Conservation (phyloP, 2,329 filamentous ascomycete species). For the Elsinoe fawcettii region DNA sequence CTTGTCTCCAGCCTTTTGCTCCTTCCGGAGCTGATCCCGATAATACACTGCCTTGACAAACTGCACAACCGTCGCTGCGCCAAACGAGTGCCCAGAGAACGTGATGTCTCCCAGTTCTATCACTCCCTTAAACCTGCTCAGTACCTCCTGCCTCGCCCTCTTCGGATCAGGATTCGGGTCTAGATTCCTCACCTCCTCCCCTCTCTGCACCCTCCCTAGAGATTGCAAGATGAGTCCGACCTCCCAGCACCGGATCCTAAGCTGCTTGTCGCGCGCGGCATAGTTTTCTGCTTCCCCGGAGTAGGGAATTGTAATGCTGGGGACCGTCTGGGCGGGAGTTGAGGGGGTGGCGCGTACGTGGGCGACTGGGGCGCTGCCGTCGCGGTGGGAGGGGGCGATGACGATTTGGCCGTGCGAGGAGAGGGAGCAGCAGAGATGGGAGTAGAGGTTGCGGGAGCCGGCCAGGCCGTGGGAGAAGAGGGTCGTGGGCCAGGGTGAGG, state of each 20-base stretch:
- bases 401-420: slow-evolving; percentile 77
- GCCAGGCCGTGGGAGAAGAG: slow-evolving; percentile 82
- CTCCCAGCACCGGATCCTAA: slow-evolving; percentile 73
- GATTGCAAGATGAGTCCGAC: slow-evolving; percentile 63
- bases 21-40: slow-evolving; percentile 31
- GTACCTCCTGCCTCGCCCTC: slow-evolving; percentile 35
- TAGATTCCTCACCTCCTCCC: slow-evolving; percentile 40
- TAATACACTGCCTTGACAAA: slow-evolving; percentile 75
- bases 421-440: slow-evolving; percentile 69
- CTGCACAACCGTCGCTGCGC: slow-evolving; percentile 65
- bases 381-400: slow-evolving; percentile 72
- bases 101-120: slow-evolving; percentile 66
- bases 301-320: slow-evolving; percentile 49
- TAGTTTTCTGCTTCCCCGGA: slow-evolving; percentile 58
- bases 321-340: slow-evolving; percentile 33
- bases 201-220: slow-evolving; percentile 57
- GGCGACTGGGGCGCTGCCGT: slow-evolving; percentile 69
- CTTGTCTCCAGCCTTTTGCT: slow-evolving; percentile 37
- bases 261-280: slow-evolving; percentile 59
- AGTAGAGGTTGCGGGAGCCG: slow-evolving; percentile 75
- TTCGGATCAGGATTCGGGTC: slow-evolving; percentile 34
- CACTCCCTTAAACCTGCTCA: slow-evolving; percentile 52
- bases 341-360: slow-evolving; percentile 56
- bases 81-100: slow-evolving; percentile 76
- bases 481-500: slow-evolving; percentile 65